phyloP scores from a whole-genome alignment of 2,329 filamentous ascomycete species.

The Chaetomium sp. region DNA sequence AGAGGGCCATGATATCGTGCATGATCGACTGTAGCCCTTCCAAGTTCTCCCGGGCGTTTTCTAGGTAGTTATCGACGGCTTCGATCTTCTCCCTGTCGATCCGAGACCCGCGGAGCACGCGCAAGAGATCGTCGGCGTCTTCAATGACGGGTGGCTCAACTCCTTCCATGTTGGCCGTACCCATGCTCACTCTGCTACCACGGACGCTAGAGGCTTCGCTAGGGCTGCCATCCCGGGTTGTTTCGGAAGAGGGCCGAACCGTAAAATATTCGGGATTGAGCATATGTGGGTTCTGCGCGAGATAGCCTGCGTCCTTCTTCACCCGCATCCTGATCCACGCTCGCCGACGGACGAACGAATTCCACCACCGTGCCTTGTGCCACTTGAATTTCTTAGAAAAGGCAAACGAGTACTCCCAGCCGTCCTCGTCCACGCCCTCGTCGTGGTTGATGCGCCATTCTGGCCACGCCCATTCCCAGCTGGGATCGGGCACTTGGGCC shows the following conservation, averaged over 20 bases:
- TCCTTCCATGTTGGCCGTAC: constrained; percentile 39
- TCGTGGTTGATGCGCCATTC: constrained; percentile 71
- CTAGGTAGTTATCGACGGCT: constrained; percentile 78
- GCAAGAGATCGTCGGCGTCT: constrained; percentile 70
- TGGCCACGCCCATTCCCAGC: constrained; percentile 85
- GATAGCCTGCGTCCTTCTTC: constrained; percentile 56
- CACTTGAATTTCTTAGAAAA: constrained; percentile 76
- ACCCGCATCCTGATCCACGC: constrained; percentile 84
- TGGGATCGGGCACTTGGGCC: constrained; percentile 90
- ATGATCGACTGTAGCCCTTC: constrained; percentile 74
- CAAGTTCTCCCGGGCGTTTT: constrained; percentile 74
- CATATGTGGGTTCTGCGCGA: constrained; percentile 60
- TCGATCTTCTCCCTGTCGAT: constrained; percentile 94
- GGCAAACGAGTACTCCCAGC: constrained; percentile 95
- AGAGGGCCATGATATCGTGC: constrained; percentile 80
- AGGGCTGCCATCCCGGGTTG: constrained; percentile 41
- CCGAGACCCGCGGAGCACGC: constrained; percentile 63
- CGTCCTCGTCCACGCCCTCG: constrained; percentile 81
- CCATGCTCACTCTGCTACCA: constrained; percentile 44
- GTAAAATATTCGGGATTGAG: constrained; percentile 80
- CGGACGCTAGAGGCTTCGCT: constrained; percentile 41
- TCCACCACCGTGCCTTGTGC: constrained; percentile 92
- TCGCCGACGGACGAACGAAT: constrained; percentile 87
- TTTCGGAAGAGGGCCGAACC: constrained; percentile 60
- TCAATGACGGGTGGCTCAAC: constrained; percentile 61